Percentiles rank a stretch among this genome's conserved stretches.
Conservation (phyloP, 805 yeast genomes). For the Ascoidea asiatica region DNA sequence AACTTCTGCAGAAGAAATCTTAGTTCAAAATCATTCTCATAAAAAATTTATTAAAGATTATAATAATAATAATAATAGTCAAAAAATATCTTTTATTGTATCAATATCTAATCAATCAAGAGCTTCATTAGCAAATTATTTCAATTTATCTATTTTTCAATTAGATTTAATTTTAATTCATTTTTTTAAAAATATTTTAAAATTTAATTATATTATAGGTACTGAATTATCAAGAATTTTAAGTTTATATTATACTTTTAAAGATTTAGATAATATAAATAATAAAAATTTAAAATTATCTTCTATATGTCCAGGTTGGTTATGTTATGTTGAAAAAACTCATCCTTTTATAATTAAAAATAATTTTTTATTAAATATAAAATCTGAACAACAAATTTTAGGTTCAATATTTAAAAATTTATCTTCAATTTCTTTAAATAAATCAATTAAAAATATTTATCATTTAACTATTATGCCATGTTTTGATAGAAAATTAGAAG, state of each 20-base stretch:
- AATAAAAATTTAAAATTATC: constrained; percentile 41
- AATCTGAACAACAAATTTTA: constrained; percentile 90
- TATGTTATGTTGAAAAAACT: constrained; percentile 88
- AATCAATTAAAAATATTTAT: constrained; percentile 32
- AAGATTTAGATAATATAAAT: constrained; percentile 18
- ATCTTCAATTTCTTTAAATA: constrained; percentile 20
- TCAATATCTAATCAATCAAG: constrained; percentile 81
- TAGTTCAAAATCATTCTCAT: constrained; percentile 85
- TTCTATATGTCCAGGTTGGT: constrained; percentile 92
- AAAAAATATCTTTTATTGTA: constrained; percentile 41
- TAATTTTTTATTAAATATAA: constrained; percentile 57
- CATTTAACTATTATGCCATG: constrained; percentile 93
- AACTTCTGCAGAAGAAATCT: constrained; percentile 91
- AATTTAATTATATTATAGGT: constrained; percentile 69
- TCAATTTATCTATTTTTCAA: constrained; percentile 32
- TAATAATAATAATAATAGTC: constrained; percentile 11
- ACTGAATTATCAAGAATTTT: constrained; percentile 70
- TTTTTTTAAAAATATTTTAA: constrained; percentile 45
- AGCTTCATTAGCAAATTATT: constrained; percentile 67
- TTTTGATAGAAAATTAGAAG: constrained; percentile 91
- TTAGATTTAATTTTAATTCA: constrained; percentile 50
- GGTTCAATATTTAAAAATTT: constrained; percentile 60
- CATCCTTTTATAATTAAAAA: constrained; percentile 72
- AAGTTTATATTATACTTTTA: constrained; percentile 38
- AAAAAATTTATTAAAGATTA: constrained; percentile 57